Evolutionary conservation across 2,329 filamentous ascomycete genomes (phyloP).

Genomic region (Thelonectria olida): DNA sequence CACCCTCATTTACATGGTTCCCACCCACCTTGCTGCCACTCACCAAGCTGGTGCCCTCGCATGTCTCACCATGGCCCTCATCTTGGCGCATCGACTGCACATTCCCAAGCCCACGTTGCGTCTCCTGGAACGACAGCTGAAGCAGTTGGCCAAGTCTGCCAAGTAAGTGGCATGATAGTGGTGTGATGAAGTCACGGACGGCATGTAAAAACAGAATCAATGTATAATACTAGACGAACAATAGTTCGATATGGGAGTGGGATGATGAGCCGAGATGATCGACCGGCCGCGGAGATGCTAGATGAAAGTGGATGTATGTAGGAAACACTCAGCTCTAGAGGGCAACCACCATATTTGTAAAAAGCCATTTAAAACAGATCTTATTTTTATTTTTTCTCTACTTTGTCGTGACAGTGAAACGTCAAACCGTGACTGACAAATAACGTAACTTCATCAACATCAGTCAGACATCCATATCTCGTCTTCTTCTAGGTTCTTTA

Average conservation of each 20-base stretch:
- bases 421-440: slow-evolving; percentile 6
- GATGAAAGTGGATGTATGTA: slow-evolving; percentile 14
- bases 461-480: slow-evolving; percentile 18
- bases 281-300: not conserved
- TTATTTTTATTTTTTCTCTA: slow-evolving; percentile 26
- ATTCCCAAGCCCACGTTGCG: slow-evolving; percentile 73
- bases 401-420: slow-evolving; percentile 7
- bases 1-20: slow-evolving; percentile 94
- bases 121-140: slow-evolving; percentile 64
- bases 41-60: slow-evolving; percentile 93
- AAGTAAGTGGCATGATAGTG: slow-evolving; percentile 29
- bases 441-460: slow-evolving; percentile 1
- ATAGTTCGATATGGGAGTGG: slow-evolving; percentile 21
- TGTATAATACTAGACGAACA: slow-evolving; percentile 39
- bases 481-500: slow-evolving; percentile 11
- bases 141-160: slow-evolving; percentile 34
- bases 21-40: slow-evolving; percentile 84
- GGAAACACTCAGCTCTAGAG: slow-evolving; percentile 31
- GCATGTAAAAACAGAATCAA: slow-evolving; percentile 34
- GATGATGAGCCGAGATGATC: slow-evolving; percentile 21
- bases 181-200: slow-evolving; percentile 21
- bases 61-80: slow-evolving; percentile 81
- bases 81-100: slow-evolving; percentile 81
- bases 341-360: slow-evolving; percentile 16
- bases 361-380: slow-evolving; percentile 19